Percentiles rank a stretch among this genome's conserved stretches.
phyloP scores from a whole-genome alignment of 441 rosid genomes.

The Adansonia rubrostipa region DNA sequence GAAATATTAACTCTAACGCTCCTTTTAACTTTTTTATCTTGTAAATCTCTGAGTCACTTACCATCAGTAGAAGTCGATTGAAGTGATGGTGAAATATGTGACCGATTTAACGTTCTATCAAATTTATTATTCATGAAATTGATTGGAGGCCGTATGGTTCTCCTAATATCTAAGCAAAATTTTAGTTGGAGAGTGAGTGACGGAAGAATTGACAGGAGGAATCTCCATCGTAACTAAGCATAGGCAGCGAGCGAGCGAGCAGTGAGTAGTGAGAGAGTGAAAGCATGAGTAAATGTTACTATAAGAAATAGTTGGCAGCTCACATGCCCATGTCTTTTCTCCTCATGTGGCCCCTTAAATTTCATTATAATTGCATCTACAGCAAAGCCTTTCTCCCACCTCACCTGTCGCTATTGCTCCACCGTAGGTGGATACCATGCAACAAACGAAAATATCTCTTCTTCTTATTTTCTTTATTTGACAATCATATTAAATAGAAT shows the following conservation, averaged over 20 bases:
- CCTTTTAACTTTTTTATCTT: too few species aligned
- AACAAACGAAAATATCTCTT: neutral
- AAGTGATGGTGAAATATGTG: too few species aligned
- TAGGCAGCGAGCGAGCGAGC: neutral
- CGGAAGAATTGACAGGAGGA: neutral
- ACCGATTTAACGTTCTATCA: too few species aligned
- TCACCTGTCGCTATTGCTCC: neutral
- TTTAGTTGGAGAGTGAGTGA: neutral
- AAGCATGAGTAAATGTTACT: neutral
- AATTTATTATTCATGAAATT: too few species aligned
- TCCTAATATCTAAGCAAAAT: neutral
- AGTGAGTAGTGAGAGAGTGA: neutral
- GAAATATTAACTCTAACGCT: too few species aligned
- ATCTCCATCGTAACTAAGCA: neutral
- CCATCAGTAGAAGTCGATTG: too few species aligned
- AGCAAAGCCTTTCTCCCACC: neutral
- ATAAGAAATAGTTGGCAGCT: conserved; percentile 13
- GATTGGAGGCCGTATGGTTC: neutral
- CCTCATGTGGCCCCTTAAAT: conserved; percentile 12
- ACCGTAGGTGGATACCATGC: neutral
- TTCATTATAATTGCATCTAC: neutral
- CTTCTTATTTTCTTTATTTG: too few species aligned
- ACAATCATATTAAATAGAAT: too few species aligned
- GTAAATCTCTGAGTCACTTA: too few species aligned
- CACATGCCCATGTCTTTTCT: neutral